Conservation (phyloP, 441 rosid genomes). For the Sinapis alba region DNA sequence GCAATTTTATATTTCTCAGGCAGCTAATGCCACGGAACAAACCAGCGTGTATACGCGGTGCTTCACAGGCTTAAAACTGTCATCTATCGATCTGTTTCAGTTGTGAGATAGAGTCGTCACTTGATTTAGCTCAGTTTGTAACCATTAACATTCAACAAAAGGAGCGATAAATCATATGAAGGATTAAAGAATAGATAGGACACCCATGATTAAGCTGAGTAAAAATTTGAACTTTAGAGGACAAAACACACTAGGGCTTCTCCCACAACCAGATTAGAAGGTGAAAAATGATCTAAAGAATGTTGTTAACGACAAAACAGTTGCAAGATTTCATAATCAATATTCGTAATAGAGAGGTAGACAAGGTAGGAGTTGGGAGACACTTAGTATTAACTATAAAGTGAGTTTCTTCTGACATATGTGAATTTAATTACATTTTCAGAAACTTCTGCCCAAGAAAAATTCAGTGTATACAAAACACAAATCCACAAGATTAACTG, state of each 20-base stretch:
- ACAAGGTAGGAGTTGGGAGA: constrained; percentile 42
- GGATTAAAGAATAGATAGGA: background rate
- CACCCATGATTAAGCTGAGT: background rate
- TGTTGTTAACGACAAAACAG: constrained; percentile 7
- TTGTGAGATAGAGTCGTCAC: background rate
- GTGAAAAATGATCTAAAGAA: background rate
- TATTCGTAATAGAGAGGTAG: constrained; percentile 1
- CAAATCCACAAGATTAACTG: constrained; percentile 10
- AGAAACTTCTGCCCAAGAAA: constrained; percentile 27
- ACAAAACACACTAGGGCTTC: background rate
- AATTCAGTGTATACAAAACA: constrained; percentile 17
- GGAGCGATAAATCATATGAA: background rate
- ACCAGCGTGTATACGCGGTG: no score
- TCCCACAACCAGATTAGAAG: background rate
- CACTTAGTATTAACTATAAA: constrained; percentile 32
- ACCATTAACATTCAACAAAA: background rate
- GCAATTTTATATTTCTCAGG: background rate
- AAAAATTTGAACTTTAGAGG: background rate
- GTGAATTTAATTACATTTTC: constrained; percentile 30
- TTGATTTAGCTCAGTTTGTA: background rate
- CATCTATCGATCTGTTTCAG: background rate
- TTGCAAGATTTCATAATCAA: background rate
- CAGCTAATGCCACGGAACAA: no score
- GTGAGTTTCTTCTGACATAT: constrained; percentile 36
- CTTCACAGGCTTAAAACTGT: background rate